Evolutionary conservation across 2,329 filamentous ascomycete species (phyloP), one percentile per base, ranked within the genome.

Genomic region (Echinosphaeria canescens): DNA sequence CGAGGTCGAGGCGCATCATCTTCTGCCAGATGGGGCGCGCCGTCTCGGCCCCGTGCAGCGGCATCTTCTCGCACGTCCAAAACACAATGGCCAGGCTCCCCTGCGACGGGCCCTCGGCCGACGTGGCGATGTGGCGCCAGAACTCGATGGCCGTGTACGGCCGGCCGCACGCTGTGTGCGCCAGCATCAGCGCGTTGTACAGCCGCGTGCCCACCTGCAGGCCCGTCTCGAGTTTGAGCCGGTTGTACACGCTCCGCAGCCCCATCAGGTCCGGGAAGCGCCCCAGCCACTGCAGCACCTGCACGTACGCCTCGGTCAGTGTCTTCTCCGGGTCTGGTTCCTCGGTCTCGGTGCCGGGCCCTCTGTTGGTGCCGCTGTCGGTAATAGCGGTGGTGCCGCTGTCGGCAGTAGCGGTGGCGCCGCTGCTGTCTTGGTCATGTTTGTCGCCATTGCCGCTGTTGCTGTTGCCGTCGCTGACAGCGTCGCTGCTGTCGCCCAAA

Each of bases 211-310:
- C 71, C 4, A 74, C 61, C 37, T 84, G 70, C 20, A 95, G 61
- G 23, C 67, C 64, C n/a, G 72, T 62, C 45, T 98, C 88, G 46
- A 93, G 72, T 51, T 92, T 95, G 36, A 93, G 59, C 67, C 92
- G 85, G 43, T 93, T 92, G 51, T 92, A 76, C 3, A 91, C 65
- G 33, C 75, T 66, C 31, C 70, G 66, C 13, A 93, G 52, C 23
- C 69, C 70, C 29, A 78, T 69, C 2, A 50, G 41, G 37, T 76
- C 69, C 7, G 57, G 56, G 23, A 50, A 48, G n/a, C 48, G 46
- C 4, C 73, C 72, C 14, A 92, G 63, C 3, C 81, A 79, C 31
- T 78, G 65, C 30, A 95, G 74, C 33, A 73, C 84, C 18, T 60
- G 52, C 4, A 79, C 62, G 42, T 98, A 98, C 5, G 75, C 76